Percentiles rank a stretch among this genome's conserved stretches.
Evolutionary conservation across 345 rosid genomes (phyloP).

Genomic region (Eucalyptus curtisii): DNA sequence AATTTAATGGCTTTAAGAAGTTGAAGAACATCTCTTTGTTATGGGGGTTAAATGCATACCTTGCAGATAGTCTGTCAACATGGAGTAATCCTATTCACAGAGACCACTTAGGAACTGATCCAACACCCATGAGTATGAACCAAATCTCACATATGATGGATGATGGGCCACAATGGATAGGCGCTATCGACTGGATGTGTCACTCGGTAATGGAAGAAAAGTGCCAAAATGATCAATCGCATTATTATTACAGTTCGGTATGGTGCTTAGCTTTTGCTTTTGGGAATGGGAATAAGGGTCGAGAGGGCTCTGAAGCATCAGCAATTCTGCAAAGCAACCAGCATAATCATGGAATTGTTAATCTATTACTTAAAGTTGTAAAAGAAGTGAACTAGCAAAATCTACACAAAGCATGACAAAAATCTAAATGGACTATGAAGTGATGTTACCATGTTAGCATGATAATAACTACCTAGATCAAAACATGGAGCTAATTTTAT

Average conservation of each 20-base stretch:
- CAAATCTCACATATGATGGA: conserved; percentile 98
- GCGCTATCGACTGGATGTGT: conserved; percentile 96
- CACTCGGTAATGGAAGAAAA: conserved; percentile 88
- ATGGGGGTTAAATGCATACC: conserved; percentile 21
- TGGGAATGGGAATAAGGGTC: conserved; percentile 43
- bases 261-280: conserved; percentile 55
- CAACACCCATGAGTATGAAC: conserved; percentile 97
- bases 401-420: background rate
- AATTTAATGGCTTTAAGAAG: background rate
- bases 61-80: conserved; percentile 66
- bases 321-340: conserved; percentile 27
- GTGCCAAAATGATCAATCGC: conserved; percentile 73
- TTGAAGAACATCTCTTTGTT: background rate
- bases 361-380: background rate
- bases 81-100: conserved; percentile 63
- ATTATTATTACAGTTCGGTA: conserved; percentile 68
- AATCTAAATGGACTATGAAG: background rate
- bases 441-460: background rate
- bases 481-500: background rate
- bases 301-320: conserved; percentile 71
- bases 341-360: background rate
- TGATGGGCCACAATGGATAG: conserved; percentile 68
- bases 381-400: background rate
- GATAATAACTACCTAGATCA: background rate
- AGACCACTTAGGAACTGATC: conserved; percentile 99